phyloP scores from a whole-genome alignment of 805 yeast genomes.

The Zygoascus tannicola region DNA sequence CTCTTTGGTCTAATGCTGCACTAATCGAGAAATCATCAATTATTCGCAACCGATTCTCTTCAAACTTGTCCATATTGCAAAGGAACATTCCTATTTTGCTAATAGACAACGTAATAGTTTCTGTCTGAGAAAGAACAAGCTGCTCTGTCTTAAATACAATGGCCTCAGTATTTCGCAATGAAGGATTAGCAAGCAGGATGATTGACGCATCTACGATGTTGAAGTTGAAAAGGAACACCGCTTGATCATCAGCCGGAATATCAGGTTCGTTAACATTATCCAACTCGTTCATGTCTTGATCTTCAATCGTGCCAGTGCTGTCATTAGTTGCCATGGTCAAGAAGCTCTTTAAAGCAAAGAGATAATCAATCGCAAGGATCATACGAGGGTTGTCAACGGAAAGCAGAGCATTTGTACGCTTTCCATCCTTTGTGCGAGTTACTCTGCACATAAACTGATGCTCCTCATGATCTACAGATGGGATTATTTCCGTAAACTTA shows the following conservation, averaged over 20 bases:
- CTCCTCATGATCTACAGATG: conserved; percentile 50
- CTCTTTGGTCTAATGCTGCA: conserved; percentile 60
- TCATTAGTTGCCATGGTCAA: conserved; percentile 41
- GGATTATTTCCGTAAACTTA: conserved; percentile 73
- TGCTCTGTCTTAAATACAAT: conserved; percentile 84
- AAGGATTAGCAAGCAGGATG: conserved; percentile 72
- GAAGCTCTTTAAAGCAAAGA: conserved; percentile 65
- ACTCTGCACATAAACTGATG: conserved; percentile 62
- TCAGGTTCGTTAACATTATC: conserved; percentile 7
- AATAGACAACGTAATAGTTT: conserved; percentile 55
- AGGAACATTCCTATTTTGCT: conserved; percentile 81
- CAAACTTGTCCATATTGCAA: conserved; percentile 59
- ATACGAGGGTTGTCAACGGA: conserved; percentile 74
- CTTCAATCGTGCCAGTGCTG: conserved; percentile 13
- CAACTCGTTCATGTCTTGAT: conserved; percentile 7
- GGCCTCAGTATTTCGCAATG: conserved; percentile 64
- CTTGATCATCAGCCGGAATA: conserved; percentile 8
- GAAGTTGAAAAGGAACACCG: conserved; percentile 32
- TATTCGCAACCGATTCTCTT: conserved; percentile 56
- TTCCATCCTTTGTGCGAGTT: conserved; percentile 21
- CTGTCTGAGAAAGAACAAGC: conserved; percentile 57
- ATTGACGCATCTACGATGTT: conserved; percentile 72
- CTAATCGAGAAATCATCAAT: conserved; percentile 84
- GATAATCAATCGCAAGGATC: conserved; percentile 76
- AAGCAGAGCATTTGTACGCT: conserved; percentile 42